phyloP scores from a whole-genome alignment of 2,329 filamentous ascomycete genomes.

The Colletotrichum chlorophyti region DNA sequence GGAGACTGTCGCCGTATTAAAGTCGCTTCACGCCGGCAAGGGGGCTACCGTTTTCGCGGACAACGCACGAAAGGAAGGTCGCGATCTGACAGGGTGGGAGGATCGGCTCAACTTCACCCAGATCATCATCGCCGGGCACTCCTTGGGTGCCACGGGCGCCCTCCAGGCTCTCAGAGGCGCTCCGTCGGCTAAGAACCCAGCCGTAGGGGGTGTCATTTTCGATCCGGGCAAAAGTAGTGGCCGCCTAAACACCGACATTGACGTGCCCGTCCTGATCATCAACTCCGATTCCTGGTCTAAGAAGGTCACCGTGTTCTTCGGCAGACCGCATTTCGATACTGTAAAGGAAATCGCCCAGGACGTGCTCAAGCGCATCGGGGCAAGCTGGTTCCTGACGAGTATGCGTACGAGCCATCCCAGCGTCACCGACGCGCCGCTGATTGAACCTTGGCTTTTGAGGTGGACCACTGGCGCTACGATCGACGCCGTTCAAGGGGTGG shows the following conservation, averaged over 20 bases:
- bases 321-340: constrained; percentile 68
- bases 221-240: constrained; percentile 72
- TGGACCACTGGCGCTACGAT: constrained; percentile 67
- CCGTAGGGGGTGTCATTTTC: constrained; percentile 65
- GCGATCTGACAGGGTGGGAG: constrained; percentile 55
- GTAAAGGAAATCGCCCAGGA: constrained; percentile 55
- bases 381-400: constrained; percentile 62
- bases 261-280: constrained; percentile 65
- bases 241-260: constrained; percentile 63
- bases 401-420: constrained; percentile 66
- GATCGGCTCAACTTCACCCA: constrained; percentile 59
- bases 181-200: constrained; percentile 52
- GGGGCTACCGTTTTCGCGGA: constrained; percentile 49
- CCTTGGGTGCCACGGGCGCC: constrained; percentile 70
- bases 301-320: constrained; percentile 63
- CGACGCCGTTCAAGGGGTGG: constrained; percentile 61
- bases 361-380: constrained; percentile 50
- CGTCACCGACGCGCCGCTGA: constrained; percentile 70
- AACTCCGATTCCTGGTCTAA: constrained; percentile 72
- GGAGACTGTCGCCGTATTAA: constrained; percentile 48
- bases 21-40: constrained; percentile 41
- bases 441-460: constrained; percentile 66
- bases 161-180: constrained; percentile 58
- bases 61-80: constrained; percentile 51
- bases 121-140: constrained; percentile 67